Percentiles rank a stretch among this genome's conserved stretches.
phyloP scores from a whole-genome alignment of 2,329 filamentous ascomycete species.

The Dichotomopilus funicola region DNA sequence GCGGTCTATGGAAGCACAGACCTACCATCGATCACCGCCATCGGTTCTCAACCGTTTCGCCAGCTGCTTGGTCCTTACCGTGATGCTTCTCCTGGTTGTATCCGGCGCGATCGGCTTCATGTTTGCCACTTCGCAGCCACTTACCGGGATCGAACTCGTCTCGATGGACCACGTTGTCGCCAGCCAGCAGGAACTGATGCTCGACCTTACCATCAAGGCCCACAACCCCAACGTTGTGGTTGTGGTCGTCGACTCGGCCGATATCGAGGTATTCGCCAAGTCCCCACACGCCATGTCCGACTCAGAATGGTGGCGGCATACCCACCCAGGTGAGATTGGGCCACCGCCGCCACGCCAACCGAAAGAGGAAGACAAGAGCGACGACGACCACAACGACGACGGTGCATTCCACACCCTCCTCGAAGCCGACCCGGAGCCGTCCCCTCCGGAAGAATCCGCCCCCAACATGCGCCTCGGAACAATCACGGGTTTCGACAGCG shows the following conservation, averaged over 20 bases:
- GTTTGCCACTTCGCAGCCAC: conserved; percentile 82
- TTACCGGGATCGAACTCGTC: conserved; percentile 70
- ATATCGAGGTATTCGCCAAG: conserved; percentile 91
- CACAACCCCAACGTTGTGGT: conserved; percentile 90
- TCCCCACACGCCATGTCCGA: conserved; percentile 77
- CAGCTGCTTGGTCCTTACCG: conserved; percentile 77
- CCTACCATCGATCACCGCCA: conserved; percentile 54
- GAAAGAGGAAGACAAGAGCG: conserved; percentile 21
- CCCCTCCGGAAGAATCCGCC: conserved; percentile 50
- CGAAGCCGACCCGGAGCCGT: conserved; percentile 3
- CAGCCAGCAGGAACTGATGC: conserved; percentile 90
- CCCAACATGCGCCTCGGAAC: conserved; percentile 90
- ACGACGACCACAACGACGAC: conserved; percentile 14
- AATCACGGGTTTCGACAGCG: conserved; percentile 79
- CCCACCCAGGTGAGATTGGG: conserved; percentile 28
- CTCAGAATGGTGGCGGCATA: conserved; percentile 52
- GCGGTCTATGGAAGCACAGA: conserved; percentile 67
- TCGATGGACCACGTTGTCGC: conserved; percentile 86
- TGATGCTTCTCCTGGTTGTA: conserved; percentile 74
- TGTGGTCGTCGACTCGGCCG: conserved; percentile 77
- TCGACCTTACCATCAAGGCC: conserved; percentile 81
- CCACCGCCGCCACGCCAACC: conserved; percentile 6
- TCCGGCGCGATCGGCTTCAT: conserved; percentile 84
- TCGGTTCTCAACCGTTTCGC: conserved; percentile 67
- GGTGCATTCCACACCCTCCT: background rate